A percentile compares a stretch with the other conserved stretches of the same genome.
Conservation (phyloP, 768 basidiomycete genomes). For the Mycena amicta region DNA sequence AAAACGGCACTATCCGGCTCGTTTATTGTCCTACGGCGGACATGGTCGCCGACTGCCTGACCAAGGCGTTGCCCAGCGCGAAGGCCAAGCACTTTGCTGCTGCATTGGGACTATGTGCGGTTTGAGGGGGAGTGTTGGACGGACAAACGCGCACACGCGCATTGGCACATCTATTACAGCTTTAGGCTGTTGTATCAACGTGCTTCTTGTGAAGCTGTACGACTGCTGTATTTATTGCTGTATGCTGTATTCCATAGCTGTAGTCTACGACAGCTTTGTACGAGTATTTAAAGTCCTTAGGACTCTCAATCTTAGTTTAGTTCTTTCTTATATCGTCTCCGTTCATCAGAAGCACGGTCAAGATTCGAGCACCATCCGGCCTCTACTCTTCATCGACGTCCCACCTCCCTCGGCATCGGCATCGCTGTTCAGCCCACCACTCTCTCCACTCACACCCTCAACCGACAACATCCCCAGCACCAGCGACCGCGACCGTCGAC, state of each 20-base stretch:
- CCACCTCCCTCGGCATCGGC: background rate
- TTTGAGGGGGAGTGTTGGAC: background rate
- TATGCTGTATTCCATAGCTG: too few relatives aligned
- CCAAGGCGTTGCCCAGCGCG: slow-evolving; percentile 25
- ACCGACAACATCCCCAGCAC: background rate
- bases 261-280: too few relatives aligned
- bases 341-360: too few relatives aligned
- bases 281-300: too few relatives aligned
- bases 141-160: background rate
- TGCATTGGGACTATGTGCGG: background rate
- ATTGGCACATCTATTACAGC: too few relatives aligned
- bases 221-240: too few relatives aligned
- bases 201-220: too few relatives aligned
- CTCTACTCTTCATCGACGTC: background rate
- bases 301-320: too few relatives aligned
- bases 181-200: too few relatives aligned
- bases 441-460: background rate
- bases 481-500: background rate
- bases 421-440: background rate
- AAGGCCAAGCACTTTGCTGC: background rate
- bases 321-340: too few relatives aligned
- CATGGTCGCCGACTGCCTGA: slow-evolving; percentile 35
- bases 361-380: too few relatives aligned
- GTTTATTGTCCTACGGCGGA: slow-evolving; percentile 26
- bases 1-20: slow-evolving; percentile 16